These are phyloP conservation scores for Calonectria fujianensis DNA, from an alignment of 2,329 filamentous ascomycete genomes.

Conservation along the genomic window DNA sequence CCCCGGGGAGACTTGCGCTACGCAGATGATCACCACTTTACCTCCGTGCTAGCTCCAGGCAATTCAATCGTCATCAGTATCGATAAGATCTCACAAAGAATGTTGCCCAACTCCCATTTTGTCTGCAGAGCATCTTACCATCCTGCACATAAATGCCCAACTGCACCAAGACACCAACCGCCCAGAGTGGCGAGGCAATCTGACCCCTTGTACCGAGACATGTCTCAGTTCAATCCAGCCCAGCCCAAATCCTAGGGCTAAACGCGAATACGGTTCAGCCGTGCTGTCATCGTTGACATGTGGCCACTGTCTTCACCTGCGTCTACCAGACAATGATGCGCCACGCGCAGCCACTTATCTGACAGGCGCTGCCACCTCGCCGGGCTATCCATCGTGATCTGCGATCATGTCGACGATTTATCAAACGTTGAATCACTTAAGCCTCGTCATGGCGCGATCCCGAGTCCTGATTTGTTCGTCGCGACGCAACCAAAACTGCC, in stretches of 20 bases:
- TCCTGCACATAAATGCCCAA: neutral
- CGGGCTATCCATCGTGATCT: neutral
- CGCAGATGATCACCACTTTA: neutral
- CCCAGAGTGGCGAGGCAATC: neutral
- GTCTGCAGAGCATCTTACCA: neutral
- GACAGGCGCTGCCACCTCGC: neutral
- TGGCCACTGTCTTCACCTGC: neutral
- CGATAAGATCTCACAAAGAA: neutral
- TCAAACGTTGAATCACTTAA: neutral
- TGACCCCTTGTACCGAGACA: neutral
- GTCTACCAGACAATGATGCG: neutral
- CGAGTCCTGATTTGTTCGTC: too few species aligned
- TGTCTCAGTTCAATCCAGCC: slow-evolving; percentile 2
- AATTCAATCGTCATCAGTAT: neutral
- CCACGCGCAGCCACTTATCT: neutral
- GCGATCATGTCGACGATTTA: neutral
- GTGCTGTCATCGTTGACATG: neutral
- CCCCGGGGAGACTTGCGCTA: neutral
- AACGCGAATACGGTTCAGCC: neutral
- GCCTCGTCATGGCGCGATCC: neutral
- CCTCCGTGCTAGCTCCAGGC: neutral
- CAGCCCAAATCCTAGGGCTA: neutral
- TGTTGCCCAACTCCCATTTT: neutral
- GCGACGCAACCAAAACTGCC: neutral
- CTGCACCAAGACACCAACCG: neutral